Base-by-base conservation (phyloP, 495 filamentous ascomycete species). In the Rhypophila decipiens region DNA sequence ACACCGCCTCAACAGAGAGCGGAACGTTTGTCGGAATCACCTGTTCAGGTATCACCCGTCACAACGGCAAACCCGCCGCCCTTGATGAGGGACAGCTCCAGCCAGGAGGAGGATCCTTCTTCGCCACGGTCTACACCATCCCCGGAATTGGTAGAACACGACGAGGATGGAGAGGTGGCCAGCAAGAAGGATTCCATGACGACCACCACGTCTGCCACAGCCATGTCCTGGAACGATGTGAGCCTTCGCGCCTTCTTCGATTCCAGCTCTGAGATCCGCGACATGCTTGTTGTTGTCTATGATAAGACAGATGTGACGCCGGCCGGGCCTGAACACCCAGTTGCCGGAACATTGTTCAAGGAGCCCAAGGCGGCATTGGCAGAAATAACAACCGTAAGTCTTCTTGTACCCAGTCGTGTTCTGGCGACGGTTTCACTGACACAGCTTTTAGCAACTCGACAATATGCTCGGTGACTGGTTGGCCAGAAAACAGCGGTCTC, bases 241-340 rank as follows among this genome's bases (percentile, higher is more conserved):
- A 84, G 78, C 53, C 75, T 98, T 29, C 79, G 88, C 39, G 83
- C 86, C 17, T 98, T 95, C 68, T 82, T 97, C 54, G 91, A 97
- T 51, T 89, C 93, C 56, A 85, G 86, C 36, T 84, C 78, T n/a
- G 90, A 96, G 50, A 86, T 98, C 53, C 80, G 87, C 36, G 93
- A 98, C 60, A 73, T 97, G 60, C 78, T 96, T 44, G 75, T 90
- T 8, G 84, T 98, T 39, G 88, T 98, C 22, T 87, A 95, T 59
- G 90, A 96, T 64, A 93, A 87, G 66, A 85, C 79, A 19, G 85
- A 86, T 47, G 80, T 90, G 24, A 76, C 79, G 42, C 86, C 87
- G 24, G 83, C 84, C 10, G 78, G 82, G 0, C 76, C 79, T 24
- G 87, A 95, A 39, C 89, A 97, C 70, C 90, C 91, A 1, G 74